These are phyloP conservation scores for Clavispora fructus DNA, from an alignment of 805 yeast species.

Conservation along the genomic window DNA sequence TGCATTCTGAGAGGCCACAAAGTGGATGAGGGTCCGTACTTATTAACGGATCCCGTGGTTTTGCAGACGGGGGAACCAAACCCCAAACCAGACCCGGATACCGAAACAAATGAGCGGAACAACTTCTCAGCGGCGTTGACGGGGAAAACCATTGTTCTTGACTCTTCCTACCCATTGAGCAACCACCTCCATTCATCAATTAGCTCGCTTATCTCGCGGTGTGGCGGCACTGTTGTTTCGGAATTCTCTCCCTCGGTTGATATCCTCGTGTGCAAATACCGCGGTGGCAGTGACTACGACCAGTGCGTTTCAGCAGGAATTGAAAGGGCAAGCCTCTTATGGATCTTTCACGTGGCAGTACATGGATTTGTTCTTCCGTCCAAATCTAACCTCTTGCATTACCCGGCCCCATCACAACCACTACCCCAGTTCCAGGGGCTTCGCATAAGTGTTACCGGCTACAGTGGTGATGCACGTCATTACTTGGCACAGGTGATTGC, in stretches of 20 bases:
- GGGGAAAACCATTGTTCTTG: constrained; percentile 44
- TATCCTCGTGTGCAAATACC: constrained; percentile 55
- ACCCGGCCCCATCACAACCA: constrained; percentile 56
- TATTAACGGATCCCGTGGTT: constrained; percentile 23
- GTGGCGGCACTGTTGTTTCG: constrained; percentile 50
- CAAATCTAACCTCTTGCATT: constrained; percentile 53
- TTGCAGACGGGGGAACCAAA: constrained; percentile 19
- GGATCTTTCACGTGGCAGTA: constrained; percentile 69
- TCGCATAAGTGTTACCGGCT: constrained; percentile 67
- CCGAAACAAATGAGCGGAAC: neutral
- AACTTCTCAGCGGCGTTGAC: neutral
- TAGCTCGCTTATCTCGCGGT: constrained; percentile 37
- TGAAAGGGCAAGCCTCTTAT: constrained; percentile 56
- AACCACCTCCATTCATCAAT: constrained; percentile 37
- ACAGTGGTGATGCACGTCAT: constrained; percentile 76
- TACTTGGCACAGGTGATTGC: constrained; percentile 62
- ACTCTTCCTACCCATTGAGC: constrained; percentile 53
- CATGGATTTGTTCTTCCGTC: constrained; percentile 54
- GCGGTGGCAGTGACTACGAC: constrained; percentile 53
- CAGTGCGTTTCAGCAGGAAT: constrained; percentile 41
- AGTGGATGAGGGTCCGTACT: constrained; percentile 50
- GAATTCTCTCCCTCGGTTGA: constrained; percentile 20
- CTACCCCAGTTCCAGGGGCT: constrained; percentile 51
- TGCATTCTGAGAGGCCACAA: constrained; percentile 51
- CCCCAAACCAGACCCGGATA: neutral